Base-by-base conservation (phyloP, 768 basidiomycete genomes). In the Amanita phalloides region DNA sequence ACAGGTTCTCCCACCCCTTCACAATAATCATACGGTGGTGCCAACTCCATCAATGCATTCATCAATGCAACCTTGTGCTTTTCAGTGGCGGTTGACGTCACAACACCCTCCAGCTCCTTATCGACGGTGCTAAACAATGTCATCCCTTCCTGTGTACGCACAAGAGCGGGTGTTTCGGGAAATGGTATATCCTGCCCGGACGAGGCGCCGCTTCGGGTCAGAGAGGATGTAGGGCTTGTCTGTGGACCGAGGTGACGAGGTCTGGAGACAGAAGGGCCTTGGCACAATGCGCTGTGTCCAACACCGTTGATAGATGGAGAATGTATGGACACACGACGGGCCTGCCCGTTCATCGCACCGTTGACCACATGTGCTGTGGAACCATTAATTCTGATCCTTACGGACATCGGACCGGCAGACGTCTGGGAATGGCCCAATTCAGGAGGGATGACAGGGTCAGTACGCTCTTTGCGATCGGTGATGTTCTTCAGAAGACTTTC, bases 401-500 rank as follows among this genome's bases (percentile, higher is more conserved):
- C 46, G 21, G 46, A 37, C 35, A 48, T 49, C 11, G 48, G 51
- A 28, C 51, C 33, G 20, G 32, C 8, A 14, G 28, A 20, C 4
- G 9, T 13, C 41, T 56, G 45, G 47, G 41, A 33, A 41, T 47
- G 45, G 17, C 45, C 53, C 28, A 74, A 63, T 55, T 70, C 68
- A 28, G 62, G 67, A 11, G 86, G 86, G 51, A 89, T 81, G 53
- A 62, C 61, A 14, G 85, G 86, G 60, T 90, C 86, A 1, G 77
- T 68, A 54, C 87, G 80, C 60, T 94, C 90, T 60, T 83, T 85
- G 59, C 82, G 79, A 66, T 98, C 96, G 1, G 88, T 89, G 57
- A 98, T 85, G 60, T 94, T 84, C 60, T 81, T 81, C 17, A 98
- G 78, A 23, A 97, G 78, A 57, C 82, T 78, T 51, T 94, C 86